Evolutionary conservation across 2,329 filamentous ascomycete species (phyloP).

Genomic region (Lachnellula cervina): DNA sequence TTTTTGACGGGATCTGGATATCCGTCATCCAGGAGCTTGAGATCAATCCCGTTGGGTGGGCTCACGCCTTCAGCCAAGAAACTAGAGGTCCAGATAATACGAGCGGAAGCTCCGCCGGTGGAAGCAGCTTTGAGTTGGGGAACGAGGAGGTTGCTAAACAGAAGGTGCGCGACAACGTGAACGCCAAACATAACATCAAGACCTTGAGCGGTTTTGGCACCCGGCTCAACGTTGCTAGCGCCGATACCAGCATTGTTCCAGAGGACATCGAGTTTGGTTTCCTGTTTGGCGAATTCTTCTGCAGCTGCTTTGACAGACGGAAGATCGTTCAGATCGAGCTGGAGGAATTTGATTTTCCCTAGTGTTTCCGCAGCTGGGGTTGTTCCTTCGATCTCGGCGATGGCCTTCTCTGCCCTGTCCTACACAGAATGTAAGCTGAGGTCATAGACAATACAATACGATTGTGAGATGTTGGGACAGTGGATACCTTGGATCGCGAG

Average conservation of each 20-base stretch:
- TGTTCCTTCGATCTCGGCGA: conserved; percentile 32
- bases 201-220: conserved; percentile 8
- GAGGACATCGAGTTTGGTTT: conserved; percentile 35
- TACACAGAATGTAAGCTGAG: too few relatives aligned
- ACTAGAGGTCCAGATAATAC: conserved; percentile 16
- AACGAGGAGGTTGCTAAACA: conserved; percentile 34
- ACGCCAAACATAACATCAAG: conserved; percentile 12
- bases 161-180: conserved; percentile 14
- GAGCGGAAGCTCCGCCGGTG: not conserved
- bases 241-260: conserved; percentile 32
- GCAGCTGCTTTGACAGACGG: conserved; percentile 32
- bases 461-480: too few relatives aligned
- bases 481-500: conserved; percentile 31
- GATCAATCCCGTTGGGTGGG: not conserved
- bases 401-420: conserved; percentile 26
- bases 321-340: conserved; percentile 35
- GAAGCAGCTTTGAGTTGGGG: conserved; percentile 29
- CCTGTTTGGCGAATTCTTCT: conserved; percentile 30
- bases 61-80: conserved; percentile 1
- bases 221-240: not conserved
- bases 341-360: conserved; percentile 33
- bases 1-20: conserved; percentile 1
- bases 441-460: too few relatives aligned
- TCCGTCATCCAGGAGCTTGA: too few relatives aligned
- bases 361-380: not conserved